Evolutionary conservation across 176 grass and related monocot species (phyloP), one percentile per base, ranked within the genome.

Genomic region (Pontederia paniculata): DNA sequence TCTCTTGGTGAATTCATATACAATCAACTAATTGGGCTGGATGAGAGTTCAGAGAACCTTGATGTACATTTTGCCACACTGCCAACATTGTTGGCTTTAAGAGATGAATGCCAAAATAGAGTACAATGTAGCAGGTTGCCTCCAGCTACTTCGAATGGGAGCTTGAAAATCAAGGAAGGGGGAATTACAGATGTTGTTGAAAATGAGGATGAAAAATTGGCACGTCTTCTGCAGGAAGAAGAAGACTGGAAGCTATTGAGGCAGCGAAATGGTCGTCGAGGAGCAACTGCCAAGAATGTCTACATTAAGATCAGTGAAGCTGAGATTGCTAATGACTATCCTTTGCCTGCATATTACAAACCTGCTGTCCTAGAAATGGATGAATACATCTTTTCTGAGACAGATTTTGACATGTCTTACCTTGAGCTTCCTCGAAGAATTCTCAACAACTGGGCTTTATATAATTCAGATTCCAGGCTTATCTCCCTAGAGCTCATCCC

Each of bases 271-370:
- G 76, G 78, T 16, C 74, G 70, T 61, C 73, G 64, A 61, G 78
- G 73, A 49, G 17, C 25, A 12, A 72, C 55, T 63, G 66, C 85
- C 50, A 98, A 84, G 72, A 97, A 98, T 57, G 43, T 98, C 41
- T 98, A 98, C 54, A 93, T 98, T 66, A 91, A 98, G 63, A 98
- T 98, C 17, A 98, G 87, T 75, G 94, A 98, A 76, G 65, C 78
- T 71, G 94, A 98, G 68, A 98, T 98, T 70, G 86, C 94, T 48
- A 93, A 98, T 46, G 87, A 93, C 50, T 98, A 98, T 62, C 94
- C 94, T 47, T 64, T 98, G 72, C 94, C 94, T 55, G 94, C 87
- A 65, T 98, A 93, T 67, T 98, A 98, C 75, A 88, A 88, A 72
- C 86, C 94, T 2, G 71, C 58, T 62, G 75, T 50, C 62, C 57